Evolutionary conservation across 2,329 filamentous ascomycete genomes (phyloP), one percentile per base, ranked within the genome.

Genomic region (Cladosporium halotolerans): DNA sequence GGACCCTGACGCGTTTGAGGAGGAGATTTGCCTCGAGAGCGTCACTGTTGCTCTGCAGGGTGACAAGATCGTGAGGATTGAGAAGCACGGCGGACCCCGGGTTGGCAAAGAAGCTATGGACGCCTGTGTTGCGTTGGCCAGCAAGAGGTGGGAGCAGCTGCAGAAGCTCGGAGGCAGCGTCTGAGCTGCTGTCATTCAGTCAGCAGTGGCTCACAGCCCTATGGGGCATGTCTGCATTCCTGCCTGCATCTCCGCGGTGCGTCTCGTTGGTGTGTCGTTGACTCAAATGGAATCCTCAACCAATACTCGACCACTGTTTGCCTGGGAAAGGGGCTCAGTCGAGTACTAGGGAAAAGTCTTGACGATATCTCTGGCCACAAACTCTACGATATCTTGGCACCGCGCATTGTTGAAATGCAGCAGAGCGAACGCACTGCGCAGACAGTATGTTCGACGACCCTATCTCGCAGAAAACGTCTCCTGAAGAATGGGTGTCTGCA

Each of bases 1-100:
- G 6, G 93, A 99, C 72, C 89, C 89, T 2, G 93, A 99, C 72
- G 81, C 83, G 18, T 85, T 95, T 61, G 93, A 99, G 73, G 93
- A 97, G 73, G 81, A 80, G 8, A 72, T 95, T 41, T 95, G 89
- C 66, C 78, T 84, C 57, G 93, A 99, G 76, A 79, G 72, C n/a
- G 75, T 93, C n/a, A 91, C 85, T 2, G 74, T 96, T 33, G 84
- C 93, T n/a, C 44, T 45, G 5, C 45, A 53, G 7, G 52, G 39
- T 14, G 79, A 74, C 1, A 72, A 76, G 46, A 78, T 95, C 14
- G 62, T 89, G 59, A 81, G 79, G 46, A 78, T 97, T 57, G 89
- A 93, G 63, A 97, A 96, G 76, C 82, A 79, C 58, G 93, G 93
- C 9, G 93, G 92, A 6, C 80, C 81, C 9, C 75, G 83, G 7